Percentiles rank a stretch among this genome's conserved stretches.
Conservation (phyloP, 2,329 filamentous ascomycete species). For the Verticillium isaacii region DNA sequence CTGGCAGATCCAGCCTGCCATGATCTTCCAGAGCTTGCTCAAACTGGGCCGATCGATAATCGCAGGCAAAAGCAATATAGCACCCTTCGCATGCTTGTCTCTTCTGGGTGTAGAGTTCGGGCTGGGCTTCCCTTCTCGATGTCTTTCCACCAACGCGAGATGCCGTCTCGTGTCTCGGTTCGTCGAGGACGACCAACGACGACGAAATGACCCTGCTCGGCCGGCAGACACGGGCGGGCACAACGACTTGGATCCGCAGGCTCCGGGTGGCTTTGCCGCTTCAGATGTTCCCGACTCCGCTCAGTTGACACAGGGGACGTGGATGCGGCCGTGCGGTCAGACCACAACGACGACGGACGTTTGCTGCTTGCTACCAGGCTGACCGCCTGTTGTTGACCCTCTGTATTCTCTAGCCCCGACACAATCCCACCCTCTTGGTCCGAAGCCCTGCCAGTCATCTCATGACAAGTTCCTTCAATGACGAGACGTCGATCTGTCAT, state of each 20-base stretch:
- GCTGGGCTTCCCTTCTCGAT: background rate
- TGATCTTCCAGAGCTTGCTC: background rate
- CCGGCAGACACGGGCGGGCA: background rate
- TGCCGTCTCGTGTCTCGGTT: too few species aligned
- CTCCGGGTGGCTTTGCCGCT: slow-evolving; percentile 1
- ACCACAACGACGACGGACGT: background rate
- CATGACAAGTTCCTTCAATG: background rate
- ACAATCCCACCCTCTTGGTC: background rate
- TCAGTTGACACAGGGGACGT: background rate
- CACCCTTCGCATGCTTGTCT: background rate
- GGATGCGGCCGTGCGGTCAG: background rate
- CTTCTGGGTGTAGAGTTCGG: too few species aligned
- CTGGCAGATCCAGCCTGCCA: background rate
- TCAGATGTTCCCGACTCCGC: slow-evolving; percentile 2
- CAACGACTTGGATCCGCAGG: background rate
- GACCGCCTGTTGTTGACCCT: background rate
- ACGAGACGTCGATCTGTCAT: background rate
- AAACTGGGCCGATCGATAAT: background rate
- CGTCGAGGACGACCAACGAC: too few species aligned
- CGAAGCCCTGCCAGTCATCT: background rate
- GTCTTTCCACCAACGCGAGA: background rate
- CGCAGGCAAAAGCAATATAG: background rate
- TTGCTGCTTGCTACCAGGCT: background rate
- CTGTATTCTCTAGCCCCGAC: background rate
- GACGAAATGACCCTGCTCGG: background rate